Base-by-base conservation (phyloP, 2,329 filamentous ascomycete species). In the Pseudopithomyces chartarum region DNA sequence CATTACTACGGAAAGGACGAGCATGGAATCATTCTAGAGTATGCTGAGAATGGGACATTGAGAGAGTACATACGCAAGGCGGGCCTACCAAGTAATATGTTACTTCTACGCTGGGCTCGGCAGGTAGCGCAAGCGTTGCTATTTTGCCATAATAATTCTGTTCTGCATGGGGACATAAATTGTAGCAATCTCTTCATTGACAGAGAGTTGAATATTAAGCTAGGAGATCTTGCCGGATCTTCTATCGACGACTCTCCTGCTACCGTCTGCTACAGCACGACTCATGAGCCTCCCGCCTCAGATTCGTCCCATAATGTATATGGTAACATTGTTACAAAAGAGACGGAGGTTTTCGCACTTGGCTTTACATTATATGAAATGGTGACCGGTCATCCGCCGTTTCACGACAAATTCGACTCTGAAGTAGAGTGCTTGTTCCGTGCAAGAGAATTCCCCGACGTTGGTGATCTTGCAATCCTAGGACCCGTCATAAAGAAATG, bases 331-430 rank as follows among this genome's bases (percentile, higher is more conserved):
- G 32, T 15, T 29, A 33, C 17, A 20, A 42, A 13, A 52, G 22
- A 40, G 11, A 36, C 42, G 7, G 36, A 52, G 15, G 6, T 52
- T 17, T 52, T 52, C 48, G 48, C 42, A 26, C 32, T 52, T 40
- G 48, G 48, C 12, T 36, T 52, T 42, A 36, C 48, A 17, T 23
- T 52, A 7, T 52, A 52, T 43, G 36, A 52, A 20, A 52, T 52
- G 48, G 42, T 6, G 8, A 52, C 48, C 6, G 36, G 48, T 23
- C n/a, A 42, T 43, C 36, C 26, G 38, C 48, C 32, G 17, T 52
- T 42, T 20, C 20, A 52, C 22, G 48, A 36, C 22, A 13, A 42
- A 19, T 52, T 52, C n/a, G n/a, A n/a, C n/a, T n/a, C n/a, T n/a
- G n/a, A n/a, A n/a, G n/a, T n/a, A n/a, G n/a, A n/a, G n/a, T n/a